Conservation (phyloP, 352 stramenopile species). For the Halophytophthora batemanensis region DNA sequence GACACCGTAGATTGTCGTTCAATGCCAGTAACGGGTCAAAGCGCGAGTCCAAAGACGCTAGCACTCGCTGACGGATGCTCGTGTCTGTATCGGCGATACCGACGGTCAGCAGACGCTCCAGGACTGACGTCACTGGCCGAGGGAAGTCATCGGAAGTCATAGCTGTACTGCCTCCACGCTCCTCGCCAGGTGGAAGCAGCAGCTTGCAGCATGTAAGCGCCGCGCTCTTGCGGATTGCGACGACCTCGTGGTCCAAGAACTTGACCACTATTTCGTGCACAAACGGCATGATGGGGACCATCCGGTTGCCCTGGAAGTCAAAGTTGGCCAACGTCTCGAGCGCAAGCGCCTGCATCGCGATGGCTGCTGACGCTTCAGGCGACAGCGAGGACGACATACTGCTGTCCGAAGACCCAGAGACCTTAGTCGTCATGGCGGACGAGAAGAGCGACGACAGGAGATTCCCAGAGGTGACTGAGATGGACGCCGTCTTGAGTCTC, state of each 20-base stretch:
- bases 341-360: slow-evolving; percentile 79
- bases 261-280: slow-evolving; percentile 87
- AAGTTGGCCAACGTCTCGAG: slow-evolving; percentile 85
- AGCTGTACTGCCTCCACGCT: slow-evolving; percentile 30
- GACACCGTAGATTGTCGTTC: slow-evolving; percentile 79
- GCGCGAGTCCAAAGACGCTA: slow-evolving; percentile 74
- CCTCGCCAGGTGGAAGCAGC: slow-evolving; percentile 65
- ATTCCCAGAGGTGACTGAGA: slow-evolving; percentile 66
- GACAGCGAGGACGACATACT: slow-evolving; percentile 28
- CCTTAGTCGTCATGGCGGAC: slow-evolving; percentile 40
- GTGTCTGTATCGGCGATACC: slow-evolving; percentile 86
- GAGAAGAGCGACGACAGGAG: slow-evolving; percentile 69
- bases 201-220: slow-evolving; percentile 88
- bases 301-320: slow-evolving; percentile 81
- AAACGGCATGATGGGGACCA: slow-evolving; percentile 87
- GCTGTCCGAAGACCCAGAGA: slow-evolving; percentile 41
- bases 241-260: slow-evolving; percentile 84
- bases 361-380: slow-evolving; percentile 40
- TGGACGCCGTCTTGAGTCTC: slow-evolving; percentile 69
- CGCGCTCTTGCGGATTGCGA: slow-evolving; percentile 79
- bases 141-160: slow-evolving; percentile 75
- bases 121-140: slow-evolving; percentile 64
- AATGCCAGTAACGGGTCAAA: slow-evolving; percentile 80
- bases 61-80: slow-evolving; percentile 77
- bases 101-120: slow-evolving; percentile 79